Percentiles rank a stretch among this genome's conserved stretches.
Conservation (phyloP, 306 rosid species). For the Fagus crenata region DNA sequence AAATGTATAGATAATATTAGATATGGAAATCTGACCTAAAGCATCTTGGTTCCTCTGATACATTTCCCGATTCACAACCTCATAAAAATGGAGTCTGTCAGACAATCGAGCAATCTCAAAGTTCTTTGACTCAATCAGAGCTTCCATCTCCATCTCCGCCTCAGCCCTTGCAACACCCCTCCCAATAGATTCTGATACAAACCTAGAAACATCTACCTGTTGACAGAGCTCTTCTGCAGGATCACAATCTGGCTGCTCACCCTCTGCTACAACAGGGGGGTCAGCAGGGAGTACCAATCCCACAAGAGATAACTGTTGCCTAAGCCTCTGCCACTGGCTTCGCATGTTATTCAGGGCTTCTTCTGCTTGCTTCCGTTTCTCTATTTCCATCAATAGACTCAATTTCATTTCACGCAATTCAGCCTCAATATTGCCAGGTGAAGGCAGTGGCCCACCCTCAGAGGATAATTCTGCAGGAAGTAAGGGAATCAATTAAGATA, state of each 20-base stretch:
- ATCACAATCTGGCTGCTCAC: conserved; percentile 50
- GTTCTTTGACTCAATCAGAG: conserved; percentile 72
- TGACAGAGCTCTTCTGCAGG: conserved; percentile 65
- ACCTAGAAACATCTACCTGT: conserved; percentile 79
- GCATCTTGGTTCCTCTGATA: conserved; percentile 97
- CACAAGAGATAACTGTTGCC: conserved; percentile 55
- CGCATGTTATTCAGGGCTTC: conserved; percentile 59
- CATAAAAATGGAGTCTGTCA: conserved; percentile 83
- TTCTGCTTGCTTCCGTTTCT: conserved; percentile 86
- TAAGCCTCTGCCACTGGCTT: conserved; percentile 72
- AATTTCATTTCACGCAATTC: conserved; percentile 72
- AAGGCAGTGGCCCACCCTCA: conserved; percentile 49
- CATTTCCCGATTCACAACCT: conserved; percentile 97
- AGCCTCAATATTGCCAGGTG: conserved; percentile 44
- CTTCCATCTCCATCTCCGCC: conserved; percentile 76
- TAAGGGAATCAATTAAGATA: conserved; percentile 28
- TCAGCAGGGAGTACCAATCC: conserved; percentile 73
- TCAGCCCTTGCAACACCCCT: conserved; percentile 83
- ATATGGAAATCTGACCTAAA: conserved; percentile 59
- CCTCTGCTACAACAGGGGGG: conserved; percentile 39
- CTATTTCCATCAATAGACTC: conserved; percentile 72
- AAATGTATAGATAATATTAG: background rate
- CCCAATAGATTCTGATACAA: conserved; percentile 76
- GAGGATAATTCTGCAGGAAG: conserved; percentile 66
- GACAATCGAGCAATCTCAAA: conserved; percentile 85